Conservation (phyloP, 2,329 filamentous ascomycete genomes). For the Penicillium psychrosexuale region DNA sequence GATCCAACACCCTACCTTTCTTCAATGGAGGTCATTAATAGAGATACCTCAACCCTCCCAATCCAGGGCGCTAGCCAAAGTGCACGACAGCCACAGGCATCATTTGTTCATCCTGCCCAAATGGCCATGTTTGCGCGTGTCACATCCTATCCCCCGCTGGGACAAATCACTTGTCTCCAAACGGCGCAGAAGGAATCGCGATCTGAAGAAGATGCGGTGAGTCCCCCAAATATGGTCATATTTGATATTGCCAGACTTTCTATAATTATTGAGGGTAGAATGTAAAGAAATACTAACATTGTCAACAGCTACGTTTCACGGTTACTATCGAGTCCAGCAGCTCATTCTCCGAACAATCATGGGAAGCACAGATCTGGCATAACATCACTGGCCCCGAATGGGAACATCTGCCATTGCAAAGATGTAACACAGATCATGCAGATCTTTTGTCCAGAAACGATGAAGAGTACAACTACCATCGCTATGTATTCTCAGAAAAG, state of each 20-base stretch:
- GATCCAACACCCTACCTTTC: constrained; percentile 1
- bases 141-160: constrained; percentile 67
- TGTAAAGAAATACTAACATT: neutral
- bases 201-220: constrained; percentile 27
- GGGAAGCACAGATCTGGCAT: constrained; percentile 76
- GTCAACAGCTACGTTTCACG: constrained; percentile 56
- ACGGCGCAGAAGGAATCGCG: constrained; percentile 31
- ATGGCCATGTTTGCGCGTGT: constrained; percentile 55
- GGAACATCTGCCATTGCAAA: constrained; percentile 56
- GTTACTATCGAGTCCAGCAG: constrained; percentile 66
- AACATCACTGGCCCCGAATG: constrained; percentile 59
- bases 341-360: constrained; percentile 55
- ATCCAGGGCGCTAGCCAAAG: constrained; percentile 14
- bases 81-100: constrained; percentile 24
- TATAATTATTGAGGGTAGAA: neutral
- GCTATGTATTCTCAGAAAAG: constrained; percentile 35
- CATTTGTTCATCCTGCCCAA: constrained; percentile 39
- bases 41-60: constrained; percentile 20
- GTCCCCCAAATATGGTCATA: neutral
- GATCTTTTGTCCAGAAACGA: constrained; percentile 29
- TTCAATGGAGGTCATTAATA: constrained; percentile 14
- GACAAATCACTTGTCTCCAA: constrained; percentile 65
- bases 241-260: neutral
- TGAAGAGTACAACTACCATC: constrained; percentile 25
- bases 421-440: constrained; percentile 25